phyloP scores from a whole-genome alignment of 768 basidiomycete species.

The Russula vinacea region DNA sequence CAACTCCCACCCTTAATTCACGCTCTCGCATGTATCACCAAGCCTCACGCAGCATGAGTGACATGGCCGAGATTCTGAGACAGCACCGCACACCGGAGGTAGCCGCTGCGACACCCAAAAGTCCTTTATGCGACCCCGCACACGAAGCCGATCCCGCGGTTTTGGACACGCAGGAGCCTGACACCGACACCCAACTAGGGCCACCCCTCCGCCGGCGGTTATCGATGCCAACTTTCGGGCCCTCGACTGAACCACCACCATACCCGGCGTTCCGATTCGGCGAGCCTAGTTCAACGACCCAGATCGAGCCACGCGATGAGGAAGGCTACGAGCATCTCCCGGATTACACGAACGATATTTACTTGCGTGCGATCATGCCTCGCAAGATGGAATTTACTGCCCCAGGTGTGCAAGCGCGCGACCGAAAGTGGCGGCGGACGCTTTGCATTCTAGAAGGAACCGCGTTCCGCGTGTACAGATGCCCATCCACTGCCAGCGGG shows the following conservation, averaged over 20 bases:
- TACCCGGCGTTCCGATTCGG: slow-evolving; percentile 51
- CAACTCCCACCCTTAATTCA: slow-evolving; percentile 17
- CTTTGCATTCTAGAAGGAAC: slow-evolving; percentile 92
- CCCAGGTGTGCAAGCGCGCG: slow-evolving; percentile 83
- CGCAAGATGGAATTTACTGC: slow-evolving; percentile 90
- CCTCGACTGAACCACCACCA: slow-evolving; percentile 60
- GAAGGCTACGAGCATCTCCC: slow-evolving; percentile 84
- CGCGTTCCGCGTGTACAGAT: slow-evolving; percentile 72
- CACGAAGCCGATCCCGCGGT: slow-evolving; percentile 7
- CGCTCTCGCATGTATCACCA: slow-evolving; percentile 26
- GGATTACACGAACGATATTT: slow-evolving; percentile 73
- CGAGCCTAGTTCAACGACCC: slow-evolving; percentile 34
- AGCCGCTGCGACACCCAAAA: slow-evolving; percentile 10
- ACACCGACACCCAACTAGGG: slow-evolving; percentile 27
- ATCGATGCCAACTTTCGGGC: slow-evolving; percentile 68
- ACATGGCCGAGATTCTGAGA: slow-evolving; percentile 24
- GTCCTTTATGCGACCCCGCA: background rate
- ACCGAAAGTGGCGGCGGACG: slow-evolving; percentile 88
- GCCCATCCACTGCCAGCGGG: slow-evolving; percentile 47
- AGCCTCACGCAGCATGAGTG: slow-evolving; percentile 27
- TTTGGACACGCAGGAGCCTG: slow-evolving; percentile 12
- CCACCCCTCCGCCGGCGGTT: slow-evolving; percentile 54
- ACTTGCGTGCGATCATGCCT: slow-evolving; percentile 76
- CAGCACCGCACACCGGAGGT: slow-evolving; percentile 17
- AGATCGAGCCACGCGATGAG: slow-evolving; percentile 59